Evolutionary conservation across 805 yeast genomes (phyloP).

Genomic region (Cephaloascus albidus): DNA sequence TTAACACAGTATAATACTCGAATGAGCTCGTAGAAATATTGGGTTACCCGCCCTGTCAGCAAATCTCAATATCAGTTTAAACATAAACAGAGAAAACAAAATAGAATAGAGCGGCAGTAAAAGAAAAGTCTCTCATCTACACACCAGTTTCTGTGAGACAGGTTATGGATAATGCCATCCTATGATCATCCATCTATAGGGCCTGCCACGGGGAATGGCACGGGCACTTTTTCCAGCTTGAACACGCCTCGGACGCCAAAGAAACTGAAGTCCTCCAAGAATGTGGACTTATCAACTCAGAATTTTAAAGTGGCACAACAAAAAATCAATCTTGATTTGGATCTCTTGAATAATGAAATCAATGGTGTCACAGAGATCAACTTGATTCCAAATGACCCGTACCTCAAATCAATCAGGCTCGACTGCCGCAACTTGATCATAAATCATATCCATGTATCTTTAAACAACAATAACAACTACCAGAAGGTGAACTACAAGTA

Average conservation of each 20-base stretch:
- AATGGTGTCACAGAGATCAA: conserved; percentile 78
- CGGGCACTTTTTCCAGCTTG: not conserved
- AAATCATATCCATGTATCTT: conserved; percentile 36
- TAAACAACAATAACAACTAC: conserved; percentile 39
- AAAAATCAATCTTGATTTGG: conserved; percentile 71
- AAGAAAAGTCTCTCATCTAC: too few species aligned
- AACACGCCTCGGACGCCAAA: conserved; percentile 4
- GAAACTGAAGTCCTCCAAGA: conserved; percentile 9
- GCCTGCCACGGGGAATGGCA: not conserved
- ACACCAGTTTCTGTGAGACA: too few species aligned
- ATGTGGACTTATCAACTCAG: conserved; percentile 23
- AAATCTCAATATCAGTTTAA: too few species aligned
- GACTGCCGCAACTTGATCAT: conserved; percentile 77
- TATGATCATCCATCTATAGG: not conserved
- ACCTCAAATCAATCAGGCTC: conserved; percentile 49
- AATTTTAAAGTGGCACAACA: conserved; percentile 77
- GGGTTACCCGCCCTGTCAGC: too few species aligned
- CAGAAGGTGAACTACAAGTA: conserved; percentile 46
- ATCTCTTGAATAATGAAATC: conserved; percentile 49
- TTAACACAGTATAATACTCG: too few species aligned
- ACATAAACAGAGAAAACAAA: too few species aligned
- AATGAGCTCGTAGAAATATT: too few species aligned
- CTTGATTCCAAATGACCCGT: conserved; percentile 57
- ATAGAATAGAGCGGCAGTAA: too few species aligned
- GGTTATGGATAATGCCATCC: too few species aligned